Percentiles rank a stretch among this genome's conserved stretches.
These are phyloP conservation scores for Pyronema omphalodes DNA, from an alignment of 495 filamentous ascomycete genomes.

Conservation along the genomic window DNA sequence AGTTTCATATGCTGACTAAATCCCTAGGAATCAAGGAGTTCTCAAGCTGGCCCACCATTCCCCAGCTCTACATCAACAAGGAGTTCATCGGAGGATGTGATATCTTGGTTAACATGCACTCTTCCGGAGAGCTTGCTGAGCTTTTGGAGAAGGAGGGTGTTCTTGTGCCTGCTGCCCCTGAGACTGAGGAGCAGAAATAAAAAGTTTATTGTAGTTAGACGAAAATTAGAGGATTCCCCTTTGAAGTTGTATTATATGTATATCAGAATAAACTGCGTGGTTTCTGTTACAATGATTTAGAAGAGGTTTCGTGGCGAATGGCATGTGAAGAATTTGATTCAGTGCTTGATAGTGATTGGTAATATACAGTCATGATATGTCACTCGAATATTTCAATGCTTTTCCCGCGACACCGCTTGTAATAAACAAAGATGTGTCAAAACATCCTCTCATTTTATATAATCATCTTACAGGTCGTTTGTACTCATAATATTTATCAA, in stretches of 20 bases:
- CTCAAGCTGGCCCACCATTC: conserved; percentile 97
- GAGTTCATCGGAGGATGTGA: conserved; percentile 96
- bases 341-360: background rate
- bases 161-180: conserved; percentile 37
- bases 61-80: conserved; percentile 84
- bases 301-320: no score
- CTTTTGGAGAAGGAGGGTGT: conserved; percentile 80
- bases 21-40: conserved; percentile 83
- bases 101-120: conserved; percentile 93
- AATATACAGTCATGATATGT: background rate
- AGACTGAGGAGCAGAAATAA: conserved; percentile 7
- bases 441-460: no score
- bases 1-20: conserved; percentile 4
- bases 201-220: background rate
- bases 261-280: background rate
- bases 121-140: conserved; percentile 83
- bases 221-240: background rate
- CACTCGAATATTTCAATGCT: background rate
- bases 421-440: no score
- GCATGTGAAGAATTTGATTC: background rate
- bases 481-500: no score
- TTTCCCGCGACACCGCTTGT: background rate
- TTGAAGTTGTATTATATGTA: background rate
- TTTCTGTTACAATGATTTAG: no score
- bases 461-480: no score